These are phyloP conservation scores for Chaetomiaceae sp. DNA, from an alignment of 2,329 filamentous ascomycete genomes.

Conservation along the genomic window DNA sequence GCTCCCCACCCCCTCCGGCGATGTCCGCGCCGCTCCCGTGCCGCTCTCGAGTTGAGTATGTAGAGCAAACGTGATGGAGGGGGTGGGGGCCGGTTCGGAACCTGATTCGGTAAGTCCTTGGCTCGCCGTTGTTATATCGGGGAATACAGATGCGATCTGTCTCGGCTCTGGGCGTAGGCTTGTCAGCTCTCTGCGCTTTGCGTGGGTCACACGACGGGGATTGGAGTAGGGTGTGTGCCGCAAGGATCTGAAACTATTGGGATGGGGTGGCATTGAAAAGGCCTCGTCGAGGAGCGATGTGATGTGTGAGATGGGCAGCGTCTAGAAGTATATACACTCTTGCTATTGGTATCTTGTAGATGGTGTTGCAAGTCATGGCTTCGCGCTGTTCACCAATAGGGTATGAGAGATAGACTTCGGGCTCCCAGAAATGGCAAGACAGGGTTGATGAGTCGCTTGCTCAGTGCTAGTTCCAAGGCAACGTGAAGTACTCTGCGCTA, in stretches of 20 bases:
- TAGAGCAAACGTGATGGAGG: neutral
- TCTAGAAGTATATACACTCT: neutral
- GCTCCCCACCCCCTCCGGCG: neutral
- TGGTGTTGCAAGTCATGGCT: too few species aligned
- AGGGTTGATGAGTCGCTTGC: too few species aligned
- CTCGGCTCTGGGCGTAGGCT: too few species aligned
- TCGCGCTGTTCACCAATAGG: too few species aligned
- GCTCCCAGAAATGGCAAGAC: too few species aligned
- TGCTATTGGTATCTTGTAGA: too few species aligned
- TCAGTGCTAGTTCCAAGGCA: too few species aligned
- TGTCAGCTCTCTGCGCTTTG: too few species aligned
- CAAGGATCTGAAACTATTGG: neutral
- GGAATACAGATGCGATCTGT: too few species aligned
- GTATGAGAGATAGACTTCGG: too few species aligned
- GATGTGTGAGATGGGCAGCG: neutral
- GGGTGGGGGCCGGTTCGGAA: neutral
- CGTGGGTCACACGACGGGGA: neutral
- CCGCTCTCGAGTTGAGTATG: neutral
- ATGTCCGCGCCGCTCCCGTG: constrained; percentile 1
- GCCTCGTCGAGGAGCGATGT: neutral
- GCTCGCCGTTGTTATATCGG: too few species aligned
- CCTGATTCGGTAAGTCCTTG: neutral
- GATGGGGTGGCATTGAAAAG: neutral
- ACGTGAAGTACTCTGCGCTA: too few species aligned
- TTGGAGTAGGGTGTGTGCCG: neutral